These are phyloP conservation scores for Solanum ossicruentum DNA, from an alignment of 257 asterid genomes.

Conservation along the genomic window DNA sequence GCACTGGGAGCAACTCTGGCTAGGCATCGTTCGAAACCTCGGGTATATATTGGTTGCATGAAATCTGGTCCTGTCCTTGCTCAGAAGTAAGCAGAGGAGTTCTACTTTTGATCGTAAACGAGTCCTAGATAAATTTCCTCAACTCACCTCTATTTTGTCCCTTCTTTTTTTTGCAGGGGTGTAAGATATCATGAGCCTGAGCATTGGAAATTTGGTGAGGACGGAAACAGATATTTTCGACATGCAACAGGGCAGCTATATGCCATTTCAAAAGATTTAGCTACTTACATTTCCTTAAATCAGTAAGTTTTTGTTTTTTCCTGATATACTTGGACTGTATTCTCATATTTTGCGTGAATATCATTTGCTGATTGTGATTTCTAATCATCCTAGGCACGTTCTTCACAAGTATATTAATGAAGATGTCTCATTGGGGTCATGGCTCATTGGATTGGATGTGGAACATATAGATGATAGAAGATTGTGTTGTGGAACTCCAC, in stretches of 20 bases:
- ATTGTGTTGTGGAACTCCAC: slow-evolving; percentile 94
- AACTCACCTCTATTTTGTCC: neutral
- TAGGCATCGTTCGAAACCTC: slow-evolving; percentile 63
- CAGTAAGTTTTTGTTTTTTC: slow-evolving; percentile 35
- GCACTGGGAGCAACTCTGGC: slow-evolving; percentile 68
- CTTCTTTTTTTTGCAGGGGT: slow-evolving; percentile 34
- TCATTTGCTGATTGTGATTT: neutral
- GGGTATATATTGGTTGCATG: slow-evolving; percentile 93
- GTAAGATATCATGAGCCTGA: slow-evolving; percentile 91
- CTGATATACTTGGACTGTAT: neutral
- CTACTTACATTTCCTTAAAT: slow-evolving; percentile 68
- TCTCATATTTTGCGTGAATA: neutral
- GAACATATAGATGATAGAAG: slow-evolving; percentile 91
- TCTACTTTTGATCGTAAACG: neutral
- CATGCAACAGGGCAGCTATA: slow-evolving; percentile 94
- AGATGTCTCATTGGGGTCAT: slow-evolving; percentile 83
- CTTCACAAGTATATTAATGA: slow-evolving; percentile 80
- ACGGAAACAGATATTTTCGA: slow-evolving; percentile 84
- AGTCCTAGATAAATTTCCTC: neutral
- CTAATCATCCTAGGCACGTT: slow-evolving; percentile 37
- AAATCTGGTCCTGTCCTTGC: slow-evolving; percentile 91
- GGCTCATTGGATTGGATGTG: slow-evolving; percentile 89
- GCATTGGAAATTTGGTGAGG: slow-evolving; percentile 92
- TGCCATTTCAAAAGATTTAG: slow-evolving; percentile 82
- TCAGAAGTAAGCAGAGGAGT: slow-evolving; percentile 49